Percentiles rank a stretch among this genome's conserved stretches.
phyloP scores from a whole-genome alignment of 768 basidiomycete species.

The Lentinula lateritia region DNA sequence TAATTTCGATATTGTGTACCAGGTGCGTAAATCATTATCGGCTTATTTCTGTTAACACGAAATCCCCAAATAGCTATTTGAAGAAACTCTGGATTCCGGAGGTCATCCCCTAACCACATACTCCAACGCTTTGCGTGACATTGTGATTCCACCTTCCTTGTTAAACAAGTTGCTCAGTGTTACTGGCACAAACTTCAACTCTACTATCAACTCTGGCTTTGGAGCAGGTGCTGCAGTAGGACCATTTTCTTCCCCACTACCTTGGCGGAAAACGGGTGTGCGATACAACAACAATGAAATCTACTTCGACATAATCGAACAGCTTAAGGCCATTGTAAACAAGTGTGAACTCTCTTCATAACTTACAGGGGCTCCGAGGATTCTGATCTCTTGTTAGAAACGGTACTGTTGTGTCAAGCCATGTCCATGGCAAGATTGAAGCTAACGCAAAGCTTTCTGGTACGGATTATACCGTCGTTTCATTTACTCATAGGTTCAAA shows the following conservation, averaged over 20 bases:
- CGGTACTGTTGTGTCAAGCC: constrained; percentile 59
- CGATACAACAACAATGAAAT: constrained; percentile 87
- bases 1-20: constrained; percentile 94
- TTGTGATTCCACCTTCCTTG: constrained; percentile 88
- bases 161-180: constrained; percentile 64
- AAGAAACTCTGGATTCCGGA: constrained; percentile 92
- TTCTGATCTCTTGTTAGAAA: constrained; percentile 37
- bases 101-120: constrained; percentile 92
- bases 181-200: constrained; percentile 42
- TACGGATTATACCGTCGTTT: constrained; percentile 18
- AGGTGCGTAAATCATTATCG: constrained; percentile 43
- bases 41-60: background rate
- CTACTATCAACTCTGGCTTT: constrained; percentile 39
- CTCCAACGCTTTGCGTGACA: constrained; percentile 84
- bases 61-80: constrained; percentile 58
- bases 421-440: constrained; percentile 73
- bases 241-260: constrained; percentile 84
- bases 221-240: constrained; percentile 30
- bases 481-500: constrained; percentile 4
- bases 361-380: background rate
- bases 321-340: constrained; percentile 72
- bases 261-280: constrained; percentile 85
- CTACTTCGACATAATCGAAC: constrained; percentile 86
- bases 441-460: constrained; percentile 75
- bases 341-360: constrained; percentile 40